Conservation (phyloP, 768 basidiomycete species). For the Leccinum rimulosum region DNA sequence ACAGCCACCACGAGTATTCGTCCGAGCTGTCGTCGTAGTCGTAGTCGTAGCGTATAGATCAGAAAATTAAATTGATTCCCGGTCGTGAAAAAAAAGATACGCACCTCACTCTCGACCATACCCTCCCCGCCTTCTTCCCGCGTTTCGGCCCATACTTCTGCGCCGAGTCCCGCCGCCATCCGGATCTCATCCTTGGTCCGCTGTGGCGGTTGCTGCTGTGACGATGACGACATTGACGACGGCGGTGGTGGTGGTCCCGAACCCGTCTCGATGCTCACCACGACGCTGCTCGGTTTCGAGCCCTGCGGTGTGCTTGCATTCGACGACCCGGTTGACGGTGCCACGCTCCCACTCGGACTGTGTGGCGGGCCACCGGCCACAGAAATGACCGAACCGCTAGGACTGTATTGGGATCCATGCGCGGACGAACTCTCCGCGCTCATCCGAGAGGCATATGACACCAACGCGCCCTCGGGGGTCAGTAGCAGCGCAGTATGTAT, state of each 20-base stretch:
- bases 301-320: constrained; percentile 7
- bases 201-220: constrained; percentile 3
- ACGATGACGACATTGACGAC: background rate
- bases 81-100: constrained; percentile 8
- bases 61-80: background rate
- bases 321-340: constrained; percentile 11
- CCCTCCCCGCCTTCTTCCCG: constrained; percentile 45
- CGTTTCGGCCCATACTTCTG: constrained; percentile 79
- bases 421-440: constrained; percentile 17
- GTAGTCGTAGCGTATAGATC: background rate
- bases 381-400: constrained; percentile 5
- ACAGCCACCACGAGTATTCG: constrained; percentile 68
- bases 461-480: constrained; percentile 71
- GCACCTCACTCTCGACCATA: constrained; percentile 78
- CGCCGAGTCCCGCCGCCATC: constrained; percentile 67
- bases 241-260: background rate
- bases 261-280: constrained; percentile 5
- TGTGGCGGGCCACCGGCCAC: constrained; percentile 1
- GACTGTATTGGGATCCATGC: constrained; percentile 1
- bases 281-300: constrained; percentile 13
- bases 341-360: constrained; percentile 12
- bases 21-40: constrained; percentile 49
- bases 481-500: constrained; percentile 72
- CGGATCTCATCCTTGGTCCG: constrained; percentile 72
- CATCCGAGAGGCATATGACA: constrained; percentile 58